A percentile compares a stretch with the other conserved stretches of the same genome.
Conservation (phyloP, 192 early-diverging fungal species). For the Podila verticillata region DNA sequence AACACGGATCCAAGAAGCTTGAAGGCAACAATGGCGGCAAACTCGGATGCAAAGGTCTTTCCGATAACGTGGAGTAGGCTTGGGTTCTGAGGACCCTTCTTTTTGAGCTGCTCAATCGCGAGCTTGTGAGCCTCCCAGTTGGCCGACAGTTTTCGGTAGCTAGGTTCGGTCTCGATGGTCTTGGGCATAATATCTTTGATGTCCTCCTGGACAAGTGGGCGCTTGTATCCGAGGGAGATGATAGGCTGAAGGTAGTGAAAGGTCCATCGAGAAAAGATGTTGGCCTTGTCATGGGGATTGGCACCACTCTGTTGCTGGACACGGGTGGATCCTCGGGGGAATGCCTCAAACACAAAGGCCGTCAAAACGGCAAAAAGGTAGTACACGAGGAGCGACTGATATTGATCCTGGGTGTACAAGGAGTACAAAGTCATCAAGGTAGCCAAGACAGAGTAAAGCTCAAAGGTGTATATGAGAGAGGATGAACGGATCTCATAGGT, state of each 20-base stretch:
- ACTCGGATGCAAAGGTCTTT: constrained; percentile 4
- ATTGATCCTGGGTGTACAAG: constrained; percentile 1
- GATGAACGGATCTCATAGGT: constrained; percentile 26
- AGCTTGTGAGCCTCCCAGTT: constrained; percentile 18
- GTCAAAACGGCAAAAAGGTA: constrained; percentile 16
- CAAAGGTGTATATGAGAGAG: constrained; percentile 9
- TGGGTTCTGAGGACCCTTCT: neutral
- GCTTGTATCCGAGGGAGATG: constrained; percentile 11
- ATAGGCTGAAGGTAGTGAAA: constrained; percentile 35
- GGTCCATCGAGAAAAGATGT: constrained; percentile 26
- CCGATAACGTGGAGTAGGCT: constrained; percentile 12
- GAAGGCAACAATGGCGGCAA: neutral
- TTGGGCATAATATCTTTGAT: constrained; percentile 18
- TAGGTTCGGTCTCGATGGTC: neutral
- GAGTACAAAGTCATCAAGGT: constrained; percentile 13
- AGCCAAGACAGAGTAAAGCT: constrained; percentile 11
- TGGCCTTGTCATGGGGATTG: constrained; percentile 33
- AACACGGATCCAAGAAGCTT: neutral
- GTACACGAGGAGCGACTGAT: neutral
- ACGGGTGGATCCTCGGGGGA: constrained; percentile 17
- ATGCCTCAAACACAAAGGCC: constrained; percentile 24
- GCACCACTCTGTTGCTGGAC: constrained; percentile 19
- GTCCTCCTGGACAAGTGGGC: constrained; percentile 8
- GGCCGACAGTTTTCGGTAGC: neutral
- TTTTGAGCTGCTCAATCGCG: neutral